These are phyloP conservation scores for Auricularia sp. DNA, from an alignment of 768 basidiomycete genomes.

Conservation along the genomic window DNA sequence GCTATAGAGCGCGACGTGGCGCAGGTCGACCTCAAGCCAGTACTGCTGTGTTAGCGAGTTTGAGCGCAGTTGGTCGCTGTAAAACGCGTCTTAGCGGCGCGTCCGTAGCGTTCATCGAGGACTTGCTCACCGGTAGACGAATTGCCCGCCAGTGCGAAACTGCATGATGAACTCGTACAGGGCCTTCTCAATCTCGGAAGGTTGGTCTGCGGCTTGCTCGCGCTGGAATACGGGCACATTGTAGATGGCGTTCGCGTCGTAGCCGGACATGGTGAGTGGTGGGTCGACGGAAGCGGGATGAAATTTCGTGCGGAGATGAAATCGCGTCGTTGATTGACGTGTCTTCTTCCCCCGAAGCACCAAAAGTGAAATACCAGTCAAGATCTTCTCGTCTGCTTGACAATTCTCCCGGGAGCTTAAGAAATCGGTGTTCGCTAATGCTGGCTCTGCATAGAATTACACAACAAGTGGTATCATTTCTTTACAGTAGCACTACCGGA, in stretches of 20 bases:
- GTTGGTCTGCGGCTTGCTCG: conserved; percentile 53
- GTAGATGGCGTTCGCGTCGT: conserved; percentile 73
- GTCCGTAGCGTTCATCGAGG: conserved; percentile 6
- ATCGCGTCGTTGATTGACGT: too few relatives aligned
- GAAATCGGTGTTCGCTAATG: too few relatives aligned
- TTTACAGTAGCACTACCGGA: too few relatives aligned
- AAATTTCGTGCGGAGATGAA: neutral
- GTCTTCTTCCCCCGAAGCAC: neutral
- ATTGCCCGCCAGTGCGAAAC: conserved; percentile 83
- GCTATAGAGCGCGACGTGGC: conserved; percentile 65
- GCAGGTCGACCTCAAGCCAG: conserved; percentile 76
- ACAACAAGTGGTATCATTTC: too few relatives aligned
- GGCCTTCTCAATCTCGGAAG: conserved; percentile 70
- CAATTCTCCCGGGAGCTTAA: too few relatives aligned
- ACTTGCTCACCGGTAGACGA: conserved; percentile 61
- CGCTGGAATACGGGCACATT: conserved; percentile 69
- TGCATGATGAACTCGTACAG: conserved; percentile 79
- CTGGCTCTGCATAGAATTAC: too few relatives aligned
- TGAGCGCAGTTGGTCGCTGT: conserved; percentile 75
- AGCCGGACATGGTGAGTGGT: conserved; percentile 61
- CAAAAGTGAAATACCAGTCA: neutral
- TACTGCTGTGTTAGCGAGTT: conserved; percentile 85
- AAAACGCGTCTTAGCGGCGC: conserved; percentile 1
- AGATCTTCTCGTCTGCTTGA: too few relatives aligned
- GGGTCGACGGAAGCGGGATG: neutral